Percentiles rank a stretch among this genome's conserved stretches.
Conservation (phyloP, 768 basidiomycete genomes). For the Boletus vermiculosoides region DNA sequence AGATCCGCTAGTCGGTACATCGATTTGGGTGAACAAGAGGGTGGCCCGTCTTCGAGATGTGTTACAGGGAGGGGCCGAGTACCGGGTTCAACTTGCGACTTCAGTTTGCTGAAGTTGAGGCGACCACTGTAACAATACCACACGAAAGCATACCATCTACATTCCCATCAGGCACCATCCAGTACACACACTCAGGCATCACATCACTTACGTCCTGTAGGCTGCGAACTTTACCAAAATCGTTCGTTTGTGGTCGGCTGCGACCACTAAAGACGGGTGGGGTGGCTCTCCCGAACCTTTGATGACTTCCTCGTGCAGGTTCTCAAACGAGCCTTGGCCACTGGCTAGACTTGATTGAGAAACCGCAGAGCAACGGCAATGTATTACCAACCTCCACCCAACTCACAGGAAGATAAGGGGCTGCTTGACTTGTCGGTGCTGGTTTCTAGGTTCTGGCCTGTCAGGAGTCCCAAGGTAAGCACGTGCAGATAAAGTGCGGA, state of each 20-base stretch:
- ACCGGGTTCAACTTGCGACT: conserved; percentile 13
- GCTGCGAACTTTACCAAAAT: conserved; percentile 15
- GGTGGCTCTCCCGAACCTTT: background rate
- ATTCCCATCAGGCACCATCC: background rate
- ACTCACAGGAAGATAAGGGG: conserved; percentile 11
- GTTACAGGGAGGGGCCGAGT: background rate
- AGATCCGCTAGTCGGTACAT: conserved; percentile 37
- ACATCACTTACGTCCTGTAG: conserved; percentile 17
- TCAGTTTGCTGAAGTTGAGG: conserved; percentile 17
- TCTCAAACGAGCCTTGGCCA: background rate
- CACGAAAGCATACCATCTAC: conserved; percentile 26
- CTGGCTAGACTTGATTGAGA: conserved; percentile 12
- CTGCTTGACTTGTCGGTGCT: background rate
- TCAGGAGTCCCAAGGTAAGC: background rate
- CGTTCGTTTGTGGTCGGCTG: background rate
- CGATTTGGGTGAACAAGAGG: conserved; percentile 36
- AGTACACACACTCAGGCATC: background rate
- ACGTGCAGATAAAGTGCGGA: background rate
- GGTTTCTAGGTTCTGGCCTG: conserved; percentile 9
- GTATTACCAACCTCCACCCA: conserved; percentile 7
- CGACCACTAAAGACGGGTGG: background rate
- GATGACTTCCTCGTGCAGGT: conserved; percentile 8
- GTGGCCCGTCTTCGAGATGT: conserved; percentile 1
- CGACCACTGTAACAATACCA: conserved; percentile 28
- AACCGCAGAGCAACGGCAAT: background rate